These are phyloP conservation scores for Mycena rebaudengoi DNA, from an alignment of 768 basidiomycete species.

Conservation along the genomic window DNA sequence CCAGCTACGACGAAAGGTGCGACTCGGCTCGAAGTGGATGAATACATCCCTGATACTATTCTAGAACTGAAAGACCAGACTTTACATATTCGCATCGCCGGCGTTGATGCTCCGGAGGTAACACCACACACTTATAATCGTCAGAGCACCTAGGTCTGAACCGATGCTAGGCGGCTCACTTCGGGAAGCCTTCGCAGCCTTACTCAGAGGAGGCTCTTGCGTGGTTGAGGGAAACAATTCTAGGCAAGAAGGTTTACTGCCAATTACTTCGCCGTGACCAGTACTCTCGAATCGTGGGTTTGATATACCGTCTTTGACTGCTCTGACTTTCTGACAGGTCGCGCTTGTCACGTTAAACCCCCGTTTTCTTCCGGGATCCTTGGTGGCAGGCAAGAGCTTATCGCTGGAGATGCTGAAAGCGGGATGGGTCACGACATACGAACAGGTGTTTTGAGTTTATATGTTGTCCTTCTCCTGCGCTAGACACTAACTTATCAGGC, in stretches of 20 bases:
- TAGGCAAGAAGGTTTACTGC: slow-evolving; percentile 70
- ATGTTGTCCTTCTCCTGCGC: background rate
- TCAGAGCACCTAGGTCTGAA: background rate
- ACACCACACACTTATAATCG: slow-evolving; percentile 7
- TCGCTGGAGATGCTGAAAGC: slow-evolving; percentile 80
- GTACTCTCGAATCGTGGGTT: slow-evolving; percentile 79
- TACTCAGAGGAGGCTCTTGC: slow-evolving; percentile 75
- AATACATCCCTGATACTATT: background rate
- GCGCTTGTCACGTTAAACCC: slow-evolving; percentile 67
- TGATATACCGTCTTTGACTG: background rate
- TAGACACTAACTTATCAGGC: slow-evolving; percentile 37
- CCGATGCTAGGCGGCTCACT: slow-evolving; percentile 73
- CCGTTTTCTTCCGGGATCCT: slow-evolving; percentile 58
- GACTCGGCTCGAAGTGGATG: background rate
- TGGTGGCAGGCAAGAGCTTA: slow-evolving; percentile 57
- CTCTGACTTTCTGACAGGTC: slow-evolving; percentile 56
- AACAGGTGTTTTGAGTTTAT: slow-evolving; percentile 49
- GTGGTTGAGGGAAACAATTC: slow-evolving; percentile 70
- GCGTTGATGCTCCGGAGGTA: slow-evolving; percentile 94
- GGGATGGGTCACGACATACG: slow-evolving; percentile 81
- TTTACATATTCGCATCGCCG: slow-evolving; percentile 87
- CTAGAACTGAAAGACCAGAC: slow-evolving; percentile 83
- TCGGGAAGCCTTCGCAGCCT: slow-evolving; percentile 82
- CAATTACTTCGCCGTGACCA: slow-evolving; percentile 83
- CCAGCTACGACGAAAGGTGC: slow-evolving; percentile 68